phyloP scores from a whole-genome alignment of 441 rosid species.

The Euphorbia schlechtendalii region DNA sequence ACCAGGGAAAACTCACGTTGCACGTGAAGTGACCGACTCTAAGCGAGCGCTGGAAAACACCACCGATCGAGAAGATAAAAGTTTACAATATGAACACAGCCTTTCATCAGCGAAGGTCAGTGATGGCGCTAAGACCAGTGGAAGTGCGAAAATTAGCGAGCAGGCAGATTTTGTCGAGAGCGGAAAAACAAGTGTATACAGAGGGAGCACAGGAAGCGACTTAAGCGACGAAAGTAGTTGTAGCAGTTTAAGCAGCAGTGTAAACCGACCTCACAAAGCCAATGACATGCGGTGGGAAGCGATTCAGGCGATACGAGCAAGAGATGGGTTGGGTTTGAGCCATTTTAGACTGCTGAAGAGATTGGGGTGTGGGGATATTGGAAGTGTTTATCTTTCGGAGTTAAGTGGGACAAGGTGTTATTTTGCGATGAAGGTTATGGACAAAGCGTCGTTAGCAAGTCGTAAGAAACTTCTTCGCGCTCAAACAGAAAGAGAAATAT shows the following conservation, averaged over 20 bases:
- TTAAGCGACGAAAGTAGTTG: slow-evolving; percentile 83
- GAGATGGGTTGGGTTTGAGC: slow-evolving; percentile 72
- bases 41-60: slow-evolving; percentile 15
- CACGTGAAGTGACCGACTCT: slow-evolving; percentile 19
- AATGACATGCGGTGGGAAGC: slow-evolving; percentile 84
- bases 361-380: slow-evolving; percentile 85
- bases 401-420: slow-evolving; percentile 69
- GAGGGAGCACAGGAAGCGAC: slow-evolving; percentile 89
- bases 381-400: slow-evolving; percentile 83
- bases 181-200: slow-evolving; percentile 59
- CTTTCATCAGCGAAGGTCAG: slow-evolving; percentile 31
- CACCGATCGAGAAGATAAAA: slow-evolving; percentile 26
- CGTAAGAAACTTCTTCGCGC: slow-evolving; percentile 82
- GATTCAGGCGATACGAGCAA: slow-evolving; percentile 62
- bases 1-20: slow-evolving; percentile 20
- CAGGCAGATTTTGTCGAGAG: slow-evolving; percentile 47
- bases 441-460: slow-evolving; percentile 67
- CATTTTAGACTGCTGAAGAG: slow-evolving; percentile 79
- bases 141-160: slow-evolving; percentile 43
- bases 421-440: slow-evolving; percentile 93
- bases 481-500: slow-evolving; percentile 85
- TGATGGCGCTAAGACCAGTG: slow-evolving; percentile 39
- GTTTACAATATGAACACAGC: slow-evolving; percentile 18
- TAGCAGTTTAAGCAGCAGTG: slow-evolving; percentile 64
- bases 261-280: slow-evolving; percentile 84